Conservation (phyloP, 306 rosid genomes). For the Crataegus laevigata region DNA sequence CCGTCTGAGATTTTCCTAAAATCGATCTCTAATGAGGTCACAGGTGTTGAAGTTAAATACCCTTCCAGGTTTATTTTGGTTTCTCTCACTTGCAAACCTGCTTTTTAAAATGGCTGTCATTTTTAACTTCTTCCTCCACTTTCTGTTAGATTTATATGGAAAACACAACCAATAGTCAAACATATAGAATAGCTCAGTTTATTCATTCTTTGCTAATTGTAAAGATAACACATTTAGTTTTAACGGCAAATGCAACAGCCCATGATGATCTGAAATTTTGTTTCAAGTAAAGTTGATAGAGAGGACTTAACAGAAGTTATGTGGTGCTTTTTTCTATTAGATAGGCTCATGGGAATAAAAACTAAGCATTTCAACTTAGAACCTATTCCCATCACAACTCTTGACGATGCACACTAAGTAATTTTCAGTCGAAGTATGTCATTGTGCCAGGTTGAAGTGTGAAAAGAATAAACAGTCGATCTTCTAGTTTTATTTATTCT, state of each 20-base stretch:
- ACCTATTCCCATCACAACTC: not conserved
- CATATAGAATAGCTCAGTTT: not conserved
- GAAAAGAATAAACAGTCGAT: not conserved
- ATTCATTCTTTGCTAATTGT: not conserved
- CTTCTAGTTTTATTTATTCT: not conserved
- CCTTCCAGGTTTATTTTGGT: conserved; percentile 62
- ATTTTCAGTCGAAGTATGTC: not conserved
- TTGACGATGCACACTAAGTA: not conserved
- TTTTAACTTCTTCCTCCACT: not conserved
- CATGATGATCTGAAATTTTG: not conserved
- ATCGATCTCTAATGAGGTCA: conserved; percentile 68
- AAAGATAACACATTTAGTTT: not conserved
- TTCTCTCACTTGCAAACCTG: conserved; percentile 4
- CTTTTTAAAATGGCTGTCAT: not conserved
- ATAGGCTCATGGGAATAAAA: not conserved
- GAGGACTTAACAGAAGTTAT: not conserved
- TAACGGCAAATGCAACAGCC: not conserved
- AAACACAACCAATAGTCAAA: not conserved
- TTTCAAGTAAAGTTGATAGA: not conserved
- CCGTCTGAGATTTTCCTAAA: conserved; percentile 88
- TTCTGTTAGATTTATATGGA: not conserved
- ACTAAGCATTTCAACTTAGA: not conserved
- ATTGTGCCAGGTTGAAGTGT: not conserved
- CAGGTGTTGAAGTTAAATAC: conserved; percentile 68
- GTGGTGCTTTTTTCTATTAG: not conserved